A percentile compares a stretch with the other conserved stretches of the same genome.
Evolutionary conservation across 805 yeast species (phyloP).

Genomic region (Lipomyces starkeyi): DNA sequence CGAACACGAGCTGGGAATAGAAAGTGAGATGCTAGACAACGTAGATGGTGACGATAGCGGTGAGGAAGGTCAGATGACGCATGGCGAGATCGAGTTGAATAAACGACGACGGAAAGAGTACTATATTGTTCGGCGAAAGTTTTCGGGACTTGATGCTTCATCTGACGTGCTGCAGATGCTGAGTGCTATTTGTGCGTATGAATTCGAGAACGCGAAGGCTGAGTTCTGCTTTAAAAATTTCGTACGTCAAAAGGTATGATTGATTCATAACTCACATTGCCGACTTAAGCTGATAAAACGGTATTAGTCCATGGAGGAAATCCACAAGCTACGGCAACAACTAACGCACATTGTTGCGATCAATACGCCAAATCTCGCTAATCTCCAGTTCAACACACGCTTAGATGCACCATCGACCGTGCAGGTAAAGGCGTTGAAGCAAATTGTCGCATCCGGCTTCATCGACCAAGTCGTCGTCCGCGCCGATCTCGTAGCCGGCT

Average conservation of each 20-base stretch:
- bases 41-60: conserved; percentile 46
- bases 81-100: conserved; percentile 40
- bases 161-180: conserved; percentile 79
- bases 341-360: conserved; percentile 73
- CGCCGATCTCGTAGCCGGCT: conserved; percentile 69
- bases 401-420: conserved; percentile 49
- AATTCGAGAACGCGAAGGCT: conserved; percentile 62
- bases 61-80: conserved; percentile 36
- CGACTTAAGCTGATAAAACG: not conserved
- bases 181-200: conserved; percentile 86
- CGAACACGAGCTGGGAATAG: conserved; percentile 74
- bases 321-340: conserved; percentile 78
- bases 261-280: not conserved
- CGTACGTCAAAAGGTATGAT: conserved; percentile 65
- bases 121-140: conserved; percentile 59
- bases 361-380: conserved; percentile 45
- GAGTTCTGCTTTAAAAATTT: conserved; percentile 66
- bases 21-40: conserved; percentile 37
- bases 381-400: conserved; percentile 26
- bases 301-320: conserved; percentile 70
- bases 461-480: conserved; percentile 88
- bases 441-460: conserved; percentile 91
- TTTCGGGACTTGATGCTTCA: conserved; percentile 65
- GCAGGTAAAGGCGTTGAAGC: conserved; percentile 82
- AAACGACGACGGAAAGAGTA: conserved; percentile 55